phyloP scores from a whole-genome alignment of 2,329 filamentous ascomycete genomes.

The Pseudocercospora fijiensis region DNA sequence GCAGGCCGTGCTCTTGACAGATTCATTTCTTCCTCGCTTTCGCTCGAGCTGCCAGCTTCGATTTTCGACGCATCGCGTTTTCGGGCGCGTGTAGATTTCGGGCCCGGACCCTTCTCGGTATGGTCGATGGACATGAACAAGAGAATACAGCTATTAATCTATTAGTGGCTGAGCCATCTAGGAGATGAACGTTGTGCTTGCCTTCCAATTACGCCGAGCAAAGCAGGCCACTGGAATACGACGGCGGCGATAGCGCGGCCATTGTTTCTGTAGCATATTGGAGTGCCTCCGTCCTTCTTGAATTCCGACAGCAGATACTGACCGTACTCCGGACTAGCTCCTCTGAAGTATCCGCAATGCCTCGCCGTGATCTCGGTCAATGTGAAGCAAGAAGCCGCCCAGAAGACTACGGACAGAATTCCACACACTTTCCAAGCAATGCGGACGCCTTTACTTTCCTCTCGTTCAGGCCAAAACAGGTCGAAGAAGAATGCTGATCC shows the following conservation, averaged over 20 bases:
- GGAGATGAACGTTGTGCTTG: constrained; percentile 26
- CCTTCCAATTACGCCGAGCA: constrained; percentile 51
- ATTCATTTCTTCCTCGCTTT: not conserved
- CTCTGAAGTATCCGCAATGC: constrained; percentile 48
- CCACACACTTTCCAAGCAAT: constrained; percentile 57
- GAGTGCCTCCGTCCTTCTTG: constrained; percentile 41
- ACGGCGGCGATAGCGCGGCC: constrained; percentile 52
- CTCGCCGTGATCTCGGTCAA: constrained; percentile 54
- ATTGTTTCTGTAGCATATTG: constrained; percentile 51
- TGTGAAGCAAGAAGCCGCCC: constrained; percentile 50
- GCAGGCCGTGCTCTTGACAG: not conserved
- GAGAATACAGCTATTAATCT: constrained; percentile 38
- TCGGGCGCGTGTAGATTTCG: constrained; percentile 42
- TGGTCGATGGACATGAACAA: constrained; percentile 43
- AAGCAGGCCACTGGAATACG: constrained; percentile 56
- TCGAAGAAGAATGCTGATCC: constrained; percentile 62
- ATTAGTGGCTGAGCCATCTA: not conserved
- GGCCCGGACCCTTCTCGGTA: constrained; percentile 40
- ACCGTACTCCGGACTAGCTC: constrained; percentile 37
- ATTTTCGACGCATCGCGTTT: not conserved
- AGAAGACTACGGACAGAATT: constrained; percentile 49
- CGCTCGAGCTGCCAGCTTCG: constrained; percentile 4
- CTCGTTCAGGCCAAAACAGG: constrained; percentile 59
- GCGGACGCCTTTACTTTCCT: constrained; percentile 51
- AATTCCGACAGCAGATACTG: constrained; percentile 36